A percentile compares a stretch with the other conserved stretches of the same genome.
Evolutionary conservation across 495 filamentous ascomycete species (phyloP).

Genomic region (Parachaetomium inaequale): DNA sequence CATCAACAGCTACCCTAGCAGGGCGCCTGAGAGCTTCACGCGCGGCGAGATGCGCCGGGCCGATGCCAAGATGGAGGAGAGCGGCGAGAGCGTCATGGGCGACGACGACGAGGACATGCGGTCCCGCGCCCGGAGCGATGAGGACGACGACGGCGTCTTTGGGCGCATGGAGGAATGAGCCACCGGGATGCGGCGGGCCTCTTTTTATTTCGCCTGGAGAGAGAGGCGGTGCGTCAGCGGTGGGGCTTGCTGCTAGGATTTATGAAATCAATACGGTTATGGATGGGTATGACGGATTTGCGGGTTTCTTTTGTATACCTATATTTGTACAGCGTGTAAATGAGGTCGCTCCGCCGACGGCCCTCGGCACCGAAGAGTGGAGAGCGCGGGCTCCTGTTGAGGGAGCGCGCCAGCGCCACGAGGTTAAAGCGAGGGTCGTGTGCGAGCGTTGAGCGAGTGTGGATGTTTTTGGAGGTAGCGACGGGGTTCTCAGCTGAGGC

Average conservation of each 20-base stretch:
- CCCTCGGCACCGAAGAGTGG: slow-evolving; percentile 59
- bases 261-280: slow-evolving; percentile 20
- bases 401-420: slow-evolving; percentile 42
- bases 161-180: slow-evolving; percentile 88
- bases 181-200: background rate
- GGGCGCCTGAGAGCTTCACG: slow-evolving; percentile 50
- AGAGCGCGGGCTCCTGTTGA: slow-evolving; percentile 19
- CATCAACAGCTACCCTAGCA: slow-evolving; percentile 51
- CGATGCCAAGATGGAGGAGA: slow-evolving; percentile 68
- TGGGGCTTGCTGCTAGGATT: background rate
- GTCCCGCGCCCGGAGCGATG: slow-evolving; percentile 64
- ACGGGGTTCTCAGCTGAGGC: slow-evolving; percentile 10
- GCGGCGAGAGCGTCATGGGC: slow-evolving; percentile 62
- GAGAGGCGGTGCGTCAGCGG: slow-evolving; percentile 1
- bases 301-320: slow-evolving; percentile 45
- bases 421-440: slow-evolving; percentile 61
- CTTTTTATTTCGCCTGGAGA: background rate
- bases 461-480: slow-evolving; percentile 20
- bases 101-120: slow-evolving; percentile 75
- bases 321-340: slow-evolving; percentile 43
- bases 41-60: slow-evolving; percentile 42
- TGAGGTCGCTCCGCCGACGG: slow-evolving; percentile 54
- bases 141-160: slow-evolving; percentile 94
- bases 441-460: slow-evolving; percentile 55
- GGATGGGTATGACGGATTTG: slow-evolving; percentile 26